Base-by-base conservation (phyloP, 2,329 filamentous ascomycete species). In the Gnomoniopsis smithogilvyi region DNA sequence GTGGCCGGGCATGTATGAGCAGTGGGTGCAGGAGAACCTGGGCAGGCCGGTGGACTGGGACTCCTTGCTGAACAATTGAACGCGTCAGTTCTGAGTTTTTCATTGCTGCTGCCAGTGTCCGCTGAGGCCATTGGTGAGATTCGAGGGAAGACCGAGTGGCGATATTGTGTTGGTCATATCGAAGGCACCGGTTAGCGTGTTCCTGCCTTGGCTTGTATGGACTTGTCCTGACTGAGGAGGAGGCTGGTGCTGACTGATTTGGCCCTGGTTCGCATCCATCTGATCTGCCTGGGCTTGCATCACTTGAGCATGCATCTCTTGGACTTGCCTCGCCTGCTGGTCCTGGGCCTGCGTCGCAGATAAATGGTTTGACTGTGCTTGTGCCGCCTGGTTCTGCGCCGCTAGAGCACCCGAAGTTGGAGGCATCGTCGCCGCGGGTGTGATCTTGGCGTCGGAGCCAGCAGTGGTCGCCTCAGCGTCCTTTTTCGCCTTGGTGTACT, bases 401-500 rank as follows among this genome's bases (percentile, higher is more conserved):
- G 19, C 19, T 17, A 8, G 33, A 3, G 21, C 12, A 3, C 10
- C 21, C 22, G 45, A 15, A 21, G 38, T 24, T 6, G 58, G 51
- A 15, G 33, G 10, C 14, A 51, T 19, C 17, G 51, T 26, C 11
- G 38, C 30, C 15, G 51, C 8, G 6, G 59, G n/a, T n/a, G 56
- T 24, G 10, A 33, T 54, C 15, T 30, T 47, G 11, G 47, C 43
- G 17, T 45, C 30, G 11, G 52, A 19, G 8, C 24, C 6, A 15
- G 33, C 15, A 22, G 11, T 38, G 4, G 52, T 45, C 33, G 33
- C 53, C 53, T 56, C 54, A 2, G 14, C 45, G 17, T 56, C 54
- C 46, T 73, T 76, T 68, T 76, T 78, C 21, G 72, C 70, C 62
- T 68, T 74, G 48, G 69, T 73, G 60, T 78, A 80, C 62, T 79